These are phyloP conservation scores for Didymella arachidicola DNA, from an alignment of 2,329 filamentous ascomycete genomes.

Conservation along the genomic window DNA sequence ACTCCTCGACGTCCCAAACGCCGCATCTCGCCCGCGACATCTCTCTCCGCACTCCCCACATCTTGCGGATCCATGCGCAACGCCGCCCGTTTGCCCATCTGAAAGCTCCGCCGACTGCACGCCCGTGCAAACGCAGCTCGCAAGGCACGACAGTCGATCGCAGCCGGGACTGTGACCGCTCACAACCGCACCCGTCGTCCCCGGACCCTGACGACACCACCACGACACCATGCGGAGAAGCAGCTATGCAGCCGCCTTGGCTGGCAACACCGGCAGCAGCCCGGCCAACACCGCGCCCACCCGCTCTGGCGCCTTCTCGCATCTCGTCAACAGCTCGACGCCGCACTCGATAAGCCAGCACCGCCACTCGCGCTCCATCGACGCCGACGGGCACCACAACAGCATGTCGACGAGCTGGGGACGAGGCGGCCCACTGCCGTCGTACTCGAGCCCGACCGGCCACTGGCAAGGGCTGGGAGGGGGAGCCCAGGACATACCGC, in stretches of 20 bases:
- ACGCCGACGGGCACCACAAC: conserved; percentile 59
- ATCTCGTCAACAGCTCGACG: conserved; percentile 61
- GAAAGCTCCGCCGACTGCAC: conserved; percentile 1
- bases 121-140: not conserved
- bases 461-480: conserved; percentile 41
- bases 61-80: conserved; percentile 23
- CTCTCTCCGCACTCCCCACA: conserved; percentile 23
- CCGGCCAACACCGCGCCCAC: conserved; percentile 46
- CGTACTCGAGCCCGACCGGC: conserved; percentile 59
- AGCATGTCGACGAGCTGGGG: conserved; percentile 55
- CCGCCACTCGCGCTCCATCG: conserved; percentile 52
- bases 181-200: not conserved
- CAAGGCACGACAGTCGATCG: not conserved
- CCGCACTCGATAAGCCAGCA: conserved; percentile 35
- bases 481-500: conserved; percentile 46
- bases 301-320: conserved; percentile 59
- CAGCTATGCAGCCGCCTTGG: conserved; percentile 66
- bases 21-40: conserved; percentile 13
- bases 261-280: conserved; percentile 54
- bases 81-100: conserved; percentile 12
- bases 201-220: conserved; percentile 14
- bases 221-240: conserved; percentile 26
- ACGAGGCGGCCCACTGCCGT: conserved; percentile 53
- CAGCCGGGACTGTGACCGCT: conserved; percentile 6
- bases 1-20: conserved; percentile 24